Evolutionary conservation across 495 filamentous ascomycete genomes (phyloP).

Genomic region (Sphaerosporella brunnea): DNA sequence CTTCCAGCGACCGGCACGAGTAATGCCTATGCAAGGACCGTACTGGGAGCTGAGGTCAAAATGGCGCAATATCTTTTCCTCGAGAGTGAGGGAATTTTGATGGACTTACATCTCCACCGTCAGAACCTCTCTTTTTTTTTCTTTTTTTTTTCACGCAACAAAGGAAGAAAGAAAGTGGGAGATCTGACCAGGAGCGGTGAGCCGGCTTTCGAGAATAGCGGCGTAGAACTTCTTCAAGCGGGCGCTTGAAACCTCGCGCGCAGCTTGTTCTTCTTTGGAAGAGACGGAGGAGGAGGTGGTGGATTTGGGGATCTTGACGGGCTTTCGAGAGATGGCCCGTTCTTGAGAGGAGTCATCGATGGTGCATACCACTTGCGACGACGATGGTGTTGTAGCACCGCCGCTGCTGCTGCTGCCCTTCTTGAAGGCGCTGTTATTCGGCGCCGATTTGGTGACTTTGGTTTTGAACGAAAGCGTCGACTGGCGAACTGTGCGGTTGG

Average conservation of each 20-base stretch:
- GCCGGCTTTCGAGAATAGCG: not conserved
- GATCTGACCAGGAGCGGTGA: not conserved
- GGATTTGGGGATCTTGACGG: too few relatives aligned
- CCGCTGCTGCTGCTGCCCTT: not conserved
- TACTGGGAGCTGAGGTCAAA: constrained; percentile 80
- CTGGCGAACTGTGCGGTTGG: not conserved
- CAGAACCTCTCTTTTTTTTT: too few relatives aligned
- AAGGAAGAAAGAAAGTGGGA: not conserved
- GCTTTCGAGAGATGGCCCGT: too few relatives aligned
- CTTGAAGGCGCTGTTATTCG: not conserved
- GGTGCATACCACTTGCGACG: not conserved
- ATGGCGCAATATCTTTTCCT: constrained; percentile 73
- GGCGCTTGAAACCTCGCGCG: not conserved
- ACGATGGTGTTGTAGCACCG: not conserved
- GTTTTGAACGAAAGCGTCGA: not conserved
- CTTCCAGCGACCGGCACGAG: constrained; percentile 69
- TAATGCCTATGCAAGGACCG: constrained; percentile 79
- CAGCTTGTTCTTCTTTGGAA: not conserved
- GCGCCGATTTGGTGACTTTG: not conserved
- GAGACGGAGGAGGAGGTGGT: not conserved
- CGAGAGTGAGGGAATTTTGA: constrained; percentile 46
- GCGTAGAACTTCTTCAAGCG: not conserved
- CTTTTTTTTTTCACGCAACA: not conserved
- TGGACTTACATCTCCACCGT: too few relatives aligned
- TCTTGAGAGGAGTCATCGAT: not conserved